Conservation (phyloP, 495 filamentous ascomycete genomes). For the Penicillium steckii region DNA sequence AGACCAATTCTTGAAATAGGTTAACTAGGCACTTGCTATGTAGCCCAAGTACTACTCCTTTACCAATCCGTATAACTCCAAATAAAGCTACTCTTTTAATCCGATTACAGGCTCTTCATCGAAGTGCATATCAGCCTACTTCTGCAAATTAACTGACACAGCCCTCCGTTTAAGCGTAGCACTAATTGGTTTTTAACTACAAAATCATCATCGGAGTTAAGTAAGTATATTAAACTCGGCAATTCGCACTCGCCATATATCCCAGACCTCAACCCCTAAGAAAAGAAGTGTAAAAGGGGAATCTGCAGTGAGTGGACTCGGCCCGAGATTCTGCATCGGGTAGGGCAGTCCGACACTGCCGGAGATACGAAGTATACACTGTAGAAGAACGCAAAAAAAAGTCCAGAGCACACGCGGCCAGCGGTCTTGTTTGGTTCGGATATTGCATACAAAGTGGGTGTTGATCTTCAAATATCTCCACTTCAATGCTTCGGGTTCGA, state of each 20-base stretch:
- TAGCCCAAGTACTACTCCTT: too few relatives aligned
- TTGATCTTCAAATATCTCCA: not conserved
- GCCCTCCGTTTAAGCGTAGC: too few relatives aligned
- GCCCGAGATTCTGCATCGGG: conserved; percentile 6
- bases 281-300: not conserved
- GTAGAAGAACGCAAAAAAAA: not conserved
- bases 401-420: not conserved
- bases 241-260: not conserved
- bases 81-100: too few relatives aligned
- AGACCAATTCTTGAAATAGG: too few relatives aligned
- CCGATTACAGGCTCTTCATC: too few relatives aligned
- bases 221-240: not conserved
- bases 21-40: too few relatives aligned
- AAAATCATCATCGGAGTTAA: not conserved
- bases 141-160: too few relatives aligned
- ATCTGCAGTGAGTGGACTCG: not conserved
- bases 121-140: too few relatives aligned
- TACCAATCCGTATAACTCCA: too few relatives aligned
- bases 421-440: not conserved
- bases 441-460: not conserved
- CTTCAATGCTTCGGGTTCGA: not conserved
- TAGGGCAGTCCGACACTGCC: not conserved
- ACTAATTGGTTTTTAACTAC: too few relatives aligned
- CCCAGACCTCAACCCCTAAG: not conserved
- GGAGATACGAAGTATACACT: not conserved